Percentiles rank a stretch among this genome's conserved stretches.
phyloP scores from a whole-genome alignment of 1,284 basidiomycete genomes.

The Paramarasmius palmivorus region DNA sequence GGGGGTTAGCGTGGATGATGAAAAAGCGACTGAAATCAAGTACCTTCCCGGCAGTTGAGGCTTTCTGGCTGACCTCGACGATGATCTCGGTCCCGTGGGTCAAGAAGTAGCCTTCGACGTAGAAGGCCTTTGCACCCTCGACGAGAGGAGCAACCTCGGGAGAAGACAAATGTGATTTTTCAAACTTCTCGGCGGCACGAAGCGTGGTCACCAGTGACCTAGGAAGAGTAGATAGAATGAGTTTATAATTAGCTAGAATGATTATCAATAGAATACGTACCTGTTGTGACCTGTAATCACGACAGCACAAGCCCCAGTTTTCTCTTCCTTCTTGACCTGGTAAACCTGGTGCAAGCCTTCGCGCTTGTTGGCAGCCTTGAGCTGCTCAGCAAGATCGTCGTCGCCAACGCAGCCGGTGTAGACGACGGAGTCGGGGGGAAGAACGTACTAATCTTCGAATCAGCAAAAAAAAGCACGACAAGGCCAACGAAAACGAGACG shows the following conservation, averaged over 20 bases:
- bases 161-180: conserved; percentile 78
- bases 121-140: conserved; percentile 84
- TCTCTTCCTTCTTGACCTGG: conserved; percentile 82
- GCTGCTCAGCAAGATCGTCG: conserved; percentile 88
- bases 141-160: conserved; percentile 78
- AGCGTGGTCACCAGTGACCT: conserved; percentile 92
- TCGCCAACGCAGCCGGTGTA: conserved; percentile 95
- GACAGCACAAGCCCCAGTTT: conserved; percentile 97
- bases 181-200: conserved; percentile 89
- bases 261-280: conserved; percentile 33
- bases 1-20: conserved; percentile 7
- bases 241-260: not conserved
- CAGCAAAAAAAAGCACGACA: conserved; percentile 1
- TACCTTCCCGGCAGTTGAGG: conserved; percentile 80
- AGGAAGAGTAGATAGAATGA: not conserved
- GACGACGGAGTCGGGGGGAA: conserved; percentile 89
- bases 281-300: conserved; percentile 93
- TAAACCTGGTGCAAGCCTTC: conserved; percentile 92
- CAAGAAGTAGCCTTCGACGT: conserved; percentile 97
- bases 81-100: conserved; percentile 87
- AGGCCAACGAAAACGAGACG: conserved; percentile 33
- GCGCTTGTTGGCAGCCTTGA: conserved; percentile 90
- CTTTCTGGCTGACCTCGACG: conserved; percentile 79
- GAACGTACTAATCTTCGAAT: conserved; percentile 66
- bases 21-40: conserved; percentile 13